These are phyloP conservation scores for Candida albicans DNA, from an alignment of 1,139 yeast genomes.

Conservation along the genomic window DNA sequence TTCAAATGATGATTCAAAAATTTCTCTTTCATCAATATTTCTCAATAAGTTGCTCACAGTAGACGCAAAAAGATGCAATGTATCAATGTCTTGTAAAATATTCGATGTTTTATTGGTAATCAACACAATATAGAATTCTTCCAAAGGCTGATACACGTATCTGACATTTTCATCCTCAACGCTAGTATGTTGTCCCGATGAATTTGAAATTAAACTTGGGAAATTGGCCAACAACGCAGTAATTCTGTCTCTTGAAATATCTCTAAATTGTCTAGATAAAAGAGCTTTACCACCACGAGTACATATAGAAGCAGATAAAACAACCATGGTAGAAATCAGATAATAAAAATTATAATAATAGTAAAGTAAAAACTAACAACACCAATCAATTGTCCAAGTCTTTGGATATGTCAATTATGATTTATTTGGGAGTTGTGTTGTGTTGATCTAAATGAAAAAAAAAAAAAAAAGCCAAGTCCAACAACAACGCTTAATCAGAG, in stretches of 20 bases:
- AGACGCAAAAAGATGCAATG: constrained; percentile 82
- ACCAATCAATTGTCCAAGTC: no score
- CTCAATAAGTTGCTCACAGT: constrained; percentile 76
- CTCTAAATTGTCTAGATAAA: constrained; percentile 89
- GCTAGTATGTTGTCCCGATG: constrained; percentile 84
- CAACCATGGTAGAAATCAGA: constrained; percentile 26
- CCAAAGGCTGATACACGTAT: constrained; percentile 94
- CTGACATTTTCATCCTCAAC: constrained; percentile 93
- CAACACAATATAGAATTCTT: constrained; percentile 87
- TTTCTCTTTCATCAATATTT: constrained; percentile 77
- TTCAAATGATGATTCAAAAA: constrained; percentile 83
- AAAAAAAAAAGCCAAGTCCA: neutral
- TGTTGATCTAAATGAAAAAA: constrained; percentile 4
- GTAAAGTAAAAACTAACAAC: no score
- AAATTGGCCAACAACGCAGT: constrained; percentile 84
- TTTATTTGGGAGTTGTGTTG: constrained; percentile 2
- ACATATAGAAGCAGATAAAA: constrained; percentile 93
- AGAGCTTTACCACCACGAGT: constrained; percentile 94
- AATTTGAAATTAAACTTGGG: constrained; percentile 73
- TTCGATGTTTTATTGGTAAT: constrained; percentile 91
- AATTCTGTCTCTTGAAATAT: constrained; percentile 80
- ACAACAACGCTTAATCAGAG: no score
- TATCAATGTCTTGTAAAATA: constrained; percentile 91
- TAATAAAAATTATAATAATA: no score
- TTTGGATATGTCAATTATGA: neutral